A percentile compares a stretch with the other conserved stretches of the same genome.
phyloP scores from a whole-genome alignment of 768 basidiomycete genomes.

The Trametopsis cervina region DNA sequence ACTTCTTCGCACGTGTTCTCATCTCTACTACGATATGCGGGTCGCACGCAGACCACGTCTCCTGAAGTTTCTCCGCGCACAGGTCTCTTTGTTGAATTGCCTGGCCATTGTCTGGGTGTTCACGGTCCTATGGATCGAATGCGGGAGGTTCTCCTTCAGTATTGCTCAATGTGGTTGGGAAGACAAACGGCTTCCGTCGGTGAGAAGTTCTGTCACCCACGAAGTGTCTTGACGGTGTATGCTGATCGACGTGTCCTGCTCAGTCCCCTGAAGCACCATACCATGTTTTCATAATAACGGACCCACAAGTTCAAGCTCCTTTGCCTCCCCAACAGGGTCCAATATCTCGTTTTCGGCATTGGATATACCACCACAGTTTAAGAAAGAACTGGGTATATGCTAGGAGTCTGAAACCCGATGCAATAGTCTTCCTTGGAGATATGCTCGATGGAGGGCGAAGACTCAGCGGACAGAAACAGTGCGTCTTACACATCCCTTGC shows the following conservation, averaged over 20 bases:
- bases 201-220: neutral
- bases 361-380: constrained; percentile 68
- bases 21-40: neutral
- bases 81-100: neutral
- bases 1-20: too few relatives aligned
- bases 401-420: constrained; percentile 51
- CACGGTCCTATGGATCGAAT: neutral
- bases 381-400: constrained; percentile 76
- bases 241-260: too few relatives aligned
- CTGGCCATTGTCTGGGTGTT: neutral
- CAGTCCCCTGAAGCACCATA: constrained; percentile 4
- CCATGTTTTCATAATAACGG: constrained; percentile 74
- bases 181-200: neutral
- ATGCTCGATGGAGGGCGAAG: constrained; percentile 81
- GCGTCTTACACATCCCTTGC: constrained; percentile 50
- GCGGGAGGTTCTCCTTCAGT: neutral
- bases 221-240: neutral
- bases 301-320: constrained; percentile 65
- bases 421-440: constrained; percentile 83
- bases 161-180: neutral
- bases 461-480: constrained; percentile 46
- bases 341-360: constrained; percentile 8
- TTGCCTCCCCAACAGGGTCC: constrained; percentile 3
- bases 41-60: neutral
- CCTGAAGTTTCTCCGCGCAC: neutral